Evolutionary conservation across 1,139 yeast species (phyloP), one percentile per base, ranked within the genome.

Genomic region (Diutina siamensis): DNA sequence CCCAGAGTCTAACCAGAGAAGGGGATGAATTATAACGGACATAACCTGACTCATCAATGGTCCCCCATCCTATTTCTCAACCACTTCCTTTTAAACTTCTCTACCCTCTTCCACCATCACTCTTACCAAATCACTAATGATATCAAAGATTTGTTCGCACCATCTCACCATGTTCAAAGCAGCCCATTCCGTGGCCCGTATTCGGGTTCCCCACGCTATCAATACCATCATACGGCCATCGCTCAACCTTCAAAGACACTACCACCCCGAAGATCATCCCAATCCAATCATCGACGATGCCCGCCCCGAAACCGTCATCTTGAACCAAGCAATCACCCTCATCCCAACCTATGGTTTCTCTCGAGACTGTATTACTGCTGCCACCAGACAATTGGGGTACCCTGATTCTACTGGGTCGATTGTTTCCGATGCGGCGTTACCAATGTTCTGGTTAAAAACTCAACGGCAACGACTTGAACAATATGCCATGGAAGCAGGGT

Each of bases 301-400:
- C 21, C n/a, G n/a, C n/a, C 35, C 35, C 17, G 17, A 32, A 13
- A 15, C 28, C n/a, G 18, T 19, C 15, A 32, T 40, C 15, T 27
- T 40, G 10, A 13, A 40, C 19, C 17, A 40, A 15, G 64, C 76
- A 0, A 49, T 69, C n/a, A 63, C 61, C 32, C 67, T 67, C 50
- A 84, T 89, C 25, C 95, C 95, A 1, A 55, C 62, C 45, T 67
- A 63, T 48, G 97, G 97, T 2, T 87, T 92, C 60, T 65, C 73
- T 48, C 72, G 74, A 41, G 60, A 64, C 36, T 79, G 95, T 12
- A 66, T 92, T 7, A 66, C 75, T 1, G 63, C 71, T 40, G 84
- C 94, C 3, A 68, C 83, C 7, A 69, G 78, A 35, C 80, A 78
- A 7, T 62, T 78, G 53, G 77, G 80, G 2, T 74, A 80, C 54